These are phyloP conservation scores for Sphenostylis stenocarpa DNA, from an alignment of 306 rosid genomes.

Conservation along the genomic window DNA sequence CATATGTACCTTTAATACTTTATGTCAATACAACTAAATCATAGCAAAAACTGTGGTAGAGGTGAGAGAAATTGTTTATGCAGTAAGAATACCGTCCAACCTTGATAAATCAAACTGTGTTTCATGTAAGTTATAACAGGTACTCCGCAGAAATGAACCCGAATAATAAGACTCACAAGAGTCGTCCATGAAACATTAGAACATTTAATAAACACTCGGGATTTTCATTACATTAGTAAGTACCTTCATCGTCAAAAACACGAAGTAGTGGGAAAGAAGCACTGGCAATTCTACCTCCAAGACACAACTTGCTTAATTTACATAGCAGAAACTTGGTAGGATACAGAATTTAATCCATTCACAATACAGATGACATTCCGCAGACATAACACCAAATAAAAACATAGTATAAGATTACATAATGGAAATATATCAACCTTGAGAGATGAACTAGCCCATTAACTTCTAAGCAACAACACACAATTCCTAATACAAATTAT, in stretches of 20 bases:
- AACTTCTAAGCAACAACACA: conserved; percentile 27
- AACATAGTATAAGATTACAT: background rate
- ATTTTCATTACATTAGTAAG: too few relatives aligned
- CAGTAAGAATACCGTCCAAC: conserved; percentile 15
- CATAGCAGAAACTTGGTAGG: background rate
- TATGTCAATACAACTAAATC: background rate
- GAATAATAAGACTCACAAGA: background rate
- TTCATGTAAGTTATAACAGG: background rate
- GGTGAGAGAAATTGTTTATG: background rate
- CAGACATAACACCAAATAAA: background rate
- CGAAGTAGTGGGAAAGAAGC: too few relatives aligned
- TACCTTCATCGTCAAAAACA: too few relatives aligned
- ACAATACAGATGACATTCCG: background rate
- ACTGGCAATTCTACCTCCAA: background rate
- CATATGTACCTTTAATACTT: background rate
- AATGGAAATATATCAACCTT: conserved; percentile 10
- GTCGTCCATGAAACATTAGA: too few relatives aligned
- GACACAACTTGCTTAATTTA: background rate
- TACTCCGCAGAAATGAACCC: background rate
- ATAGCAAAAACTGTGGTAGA: background rate
- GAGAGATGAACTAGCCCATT: background rate
- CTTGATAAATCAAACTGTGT: background rate
- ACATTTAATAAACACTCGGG: too few relatives aligned
- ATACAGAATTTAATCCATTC: background rate
- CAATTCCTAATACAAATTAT: conserved; percentile 30